phyloP scores from a whole-genome alignment of 2,329 filamentous ascomycete species.

The Fusarium sp. region DNA sequence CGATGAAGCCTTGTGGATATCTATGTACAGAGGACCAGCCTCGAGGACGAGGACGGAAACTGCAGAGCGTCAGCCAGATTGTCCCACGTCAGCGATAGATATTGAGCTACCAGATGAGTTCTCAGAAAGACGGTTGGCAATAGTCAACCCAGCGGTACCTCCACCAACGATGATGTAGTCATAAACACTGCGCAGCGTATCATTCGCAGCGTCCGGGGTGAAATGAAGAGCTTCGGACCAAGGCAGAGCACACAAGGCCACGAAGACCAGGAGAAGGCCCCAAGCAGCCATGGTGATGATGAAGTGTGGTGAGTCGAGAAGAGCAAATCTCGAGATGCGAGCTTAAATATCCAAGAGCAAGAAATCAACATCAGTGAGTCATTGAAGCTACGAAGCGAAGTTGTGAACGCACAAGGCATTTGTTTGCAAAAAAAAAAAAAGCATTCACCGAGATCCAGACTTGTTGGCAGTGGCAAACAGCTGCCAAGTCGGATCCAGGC shows the following conservation, averaged over 20 bases:
- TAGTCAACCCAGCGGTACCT: conserved; percentile 56
- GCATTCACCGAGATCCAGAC: neutral
- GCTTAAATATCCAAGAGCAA: neutral
- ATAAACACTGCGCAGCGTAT: conserved; percentile 17
- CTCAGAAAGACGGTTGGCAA: conserved; percentile 54
- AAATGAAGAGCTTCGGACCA: conserved; percentile 3
- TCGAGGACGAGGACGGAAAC: conserved; percentile 20
- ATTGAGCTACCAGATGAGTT: conserved; percentile 46
- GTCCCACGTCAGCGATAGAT: neutral
- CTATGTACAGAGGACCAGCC: conserved; percentile 2
- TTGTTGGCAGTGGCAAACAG: conserved; percentile 13
- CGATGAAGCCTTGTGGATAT: neutral
- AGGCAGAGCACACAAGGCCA: neutral
- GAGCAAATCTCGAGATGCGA: neutral
- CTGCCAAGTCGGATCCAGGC: neutral
- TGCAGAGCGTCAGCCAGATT: neutral
- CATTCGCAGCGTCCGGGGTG: conserved; percentile 1
- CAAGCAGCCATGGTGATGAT: conserved; percentile 5
- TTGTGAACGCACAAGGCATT: neutral
- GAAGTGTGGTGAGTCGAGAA: neutral
- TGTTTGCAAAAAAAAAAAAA: neutral
- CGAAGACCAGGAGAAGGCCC: neutral
- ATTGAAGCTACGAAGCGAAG: neutral
- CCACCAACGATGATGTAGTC: conserved; percentile 50
- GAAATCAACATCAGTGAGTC: neutral